Evolutionary conservation across 2,329 filamentous ascomycete genomes (phyloP).

Genomic region (Neocucurbitaria cava): DNA sequence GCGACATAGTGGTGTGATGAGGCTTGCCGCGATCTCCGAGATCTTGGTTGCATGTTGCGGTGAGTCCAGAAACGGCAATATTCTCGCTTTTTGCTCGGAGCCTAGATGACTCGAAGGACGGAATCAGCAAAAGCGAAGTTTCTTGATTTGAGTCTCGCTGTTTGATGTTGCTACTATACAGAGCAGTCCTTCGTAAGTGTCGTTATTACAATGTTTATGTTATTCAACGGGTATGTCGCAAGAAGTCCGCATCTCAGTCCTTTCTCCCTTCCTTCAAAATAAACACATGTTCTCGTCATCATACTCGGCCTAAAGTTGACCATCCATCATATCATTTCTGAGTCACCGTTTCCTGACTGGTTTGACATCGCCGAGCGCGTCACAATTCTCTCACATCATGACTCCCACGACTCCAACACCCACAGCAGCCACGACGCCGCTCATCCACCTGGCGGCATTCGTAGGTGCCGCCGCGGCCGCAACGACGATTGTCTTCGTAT

Average conservation of each 20-base stretch:
- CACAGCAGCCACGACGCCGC: conserved; percentile 27
- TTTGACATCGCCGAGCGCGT: background rate
- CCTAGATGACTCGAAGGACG: background rate
- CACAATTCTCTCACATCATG: conserved; percentile 15
- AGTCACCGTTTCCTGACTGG: background rate
- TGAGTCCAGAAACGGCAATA: background rate
- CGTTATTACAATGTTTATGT: background rate
- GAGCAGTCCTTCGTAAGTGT: conserved; percentile 4
- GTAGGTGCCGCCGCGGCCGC: conserved; percentile 36
- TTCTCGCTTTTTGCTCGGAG: background rate
- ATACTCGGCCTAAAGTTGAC: background rate
- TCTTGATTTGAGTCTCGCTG: background rate
- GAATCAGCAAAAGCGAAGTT: background rate
- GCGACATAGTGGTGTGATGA: conserved; percentile 21
- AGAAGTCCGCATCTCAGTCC: background rate
- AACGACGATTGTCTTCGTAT: conserved; percentile 34
- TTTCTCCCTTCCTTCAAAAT: background rate
- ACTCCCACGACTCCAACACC: conserved; percentile 32
- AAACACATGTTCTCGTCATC: background rate
- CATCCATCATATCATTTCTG: background rate
- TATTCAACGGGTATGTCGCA: background rate
- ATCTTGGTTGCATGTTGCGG: background rate
- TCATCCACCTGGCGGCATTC: conserved; percentile 16
- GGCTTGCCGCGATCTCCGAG: conserved; percentile 12
- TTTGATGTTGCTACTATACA: conserved; percentile 1